phyloP scores from a whole-genome alignment of 768 basidiomycete species.

The Phlebiopsis gigantea region DNA sequence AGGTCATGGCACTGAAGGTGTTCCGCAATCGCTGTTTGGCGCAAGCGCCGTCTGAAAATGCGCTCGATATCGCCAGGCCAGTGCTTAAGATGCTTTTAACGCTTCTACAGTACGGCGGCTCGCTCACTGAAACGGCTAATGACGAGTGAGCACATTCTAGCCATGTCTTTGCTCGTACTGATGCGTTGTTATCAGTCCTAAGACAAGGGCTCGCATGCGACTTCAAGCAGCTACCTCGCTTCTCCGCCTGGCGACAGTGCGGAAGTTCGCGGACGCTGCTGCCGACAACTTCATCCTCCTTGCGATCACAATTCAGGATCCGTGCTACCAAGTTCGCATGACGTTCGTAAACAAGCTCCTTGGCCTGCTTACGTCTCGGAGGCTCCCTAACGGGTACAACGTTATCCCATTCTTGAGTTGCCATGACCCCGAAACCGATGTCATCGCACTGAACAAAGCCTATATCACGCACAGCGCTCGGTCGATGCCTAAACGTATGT shows the following conservation, averaged over 20 bases:
- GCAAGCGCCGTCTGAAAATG: conserved; percentile 51
- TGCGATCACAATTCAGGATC: conserved; percentile 80
- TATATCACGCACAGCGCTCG: conserved; percentile 49
- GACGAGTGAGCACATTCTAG: conserved; percentile 42
- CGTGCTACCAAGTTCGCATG: conserved; percentile 82
- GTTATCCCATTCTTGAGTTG: conserved; percentile 84
- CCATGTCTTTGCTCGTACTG: not conserved
- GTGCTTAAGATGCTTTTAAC: conserved; percentile 72
- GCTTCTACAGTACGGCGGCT: conserved; percentile 66
- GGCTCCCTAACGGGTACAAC: conserved; percentile 70
- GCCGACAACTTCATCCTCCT: conserved; percentile 59
- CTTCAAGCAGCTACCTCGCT: conserved; percentile 78
- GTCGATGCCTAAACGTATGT: conserved; percentile 40
- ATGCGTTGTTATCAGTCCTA: conserved; percentile 20
- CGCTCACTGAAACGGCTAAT: conserved; percentile 46
- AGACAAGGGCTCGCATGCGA: conserved; percentile 72
- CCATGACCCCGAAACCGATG: conserved; percentile 85
- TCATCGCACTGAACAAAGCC: conserved; percentile 53
- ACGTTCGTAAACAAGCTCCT: conserved; percentile 74
- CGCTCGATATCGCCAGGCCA: conserved; percentile 65
- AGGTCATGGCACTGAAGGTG: conserved; percentile 73
- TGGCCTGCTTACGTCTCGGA: conserved; percentile 52
- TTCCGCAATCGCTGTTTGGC: conserved; percentile 77
- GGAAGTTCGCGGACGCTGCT: conserved; percentile 52
- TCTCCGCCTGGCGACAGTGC: conserved; percentile 65